Evolutionary conservation across 1,284 basidiomycete genomes (phyloP), one percentile per base, ranked within the genome.

Genomic region (Ustilago loliicola): DNA sequence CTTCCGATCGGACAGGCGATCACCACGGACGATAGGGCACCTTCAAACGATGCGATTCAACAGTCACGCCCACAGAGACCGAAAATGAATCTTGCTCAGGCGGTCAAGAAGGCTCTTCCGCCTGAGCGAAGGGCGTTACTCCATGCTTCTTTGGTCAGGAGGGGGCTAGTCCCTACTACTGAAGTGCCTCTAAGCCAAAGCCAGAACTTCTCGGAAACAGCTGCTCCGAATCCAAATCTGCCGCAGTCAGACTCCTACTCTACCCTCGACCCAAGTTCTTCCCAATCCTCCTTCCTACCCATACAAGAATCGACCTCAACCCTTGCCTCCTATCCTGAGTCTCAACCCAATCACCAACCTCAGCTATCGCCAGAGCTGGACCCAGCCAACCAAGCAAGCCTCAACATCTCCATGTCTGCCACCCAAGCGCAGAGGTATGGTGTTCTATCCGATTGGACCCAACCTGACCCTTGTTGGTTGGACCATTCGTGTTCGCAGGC

Each of bases 1-100:
- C n/a, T 75, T 29, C 72, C 72, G 2, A 56, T 75, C 36, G 72
- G 72, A 17, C 63, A 51, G 19, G 72, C 72, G 1, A 70, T 70
- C 61, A 75, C 72, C 11, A 70, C 63, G 5, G 55, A 66, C 23
- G 52, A 58, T 10, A 36, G 55, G 6, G 34, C 32, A 17, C 9
- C 23, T 3, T 4, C 13, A 1, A 3, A 15, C 8, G 32, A 34
- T 19, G 25, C 15, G 3, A 3, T n/a, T 2, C 45, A 57, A 17
- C 50, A 30, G 0, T 5, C 36, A 9, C 11, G 17, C 2, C 29
- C 19, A 4, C 13, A 32, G 3, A 69, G n/a, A 47, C 56, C 61
- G 15, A 74, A 53, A 25, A 13, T 60, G 9, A 51, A 19, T 21
- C 59, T 76, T 17, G 54, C 53, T 27, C 67, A 76, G 29, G 64